A percentile compares a stretch with the other conserved stretches of the same genome.
phyloP scores from a whole-genome alignment of 495 filamentous ascomycete genomes.

The Aspergillus olivimuriae region DNA sequence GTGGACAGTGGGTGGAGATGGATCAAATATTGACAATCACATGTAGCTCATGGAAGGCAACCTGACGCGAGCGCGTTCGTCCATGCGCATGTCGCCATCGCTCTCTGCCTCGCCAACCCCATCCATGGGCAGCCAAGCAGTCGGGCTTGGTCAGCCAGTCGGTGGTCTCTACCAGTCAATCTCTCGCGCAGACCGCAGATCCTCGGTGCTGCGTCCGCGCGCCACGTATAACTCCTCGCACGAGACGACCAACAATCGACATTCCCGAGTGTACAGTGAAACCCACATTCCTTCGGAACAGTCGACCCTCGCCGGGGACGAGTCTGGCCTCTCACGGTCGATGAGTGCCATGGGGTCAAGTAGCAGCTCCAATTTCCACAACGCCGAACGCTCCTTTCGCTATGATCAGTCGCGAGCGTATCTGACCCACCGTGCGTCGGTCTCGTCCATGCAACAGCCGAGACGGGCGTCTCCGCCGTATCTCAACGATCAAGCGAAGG shows the following conservation, averaged over 20 bases:
- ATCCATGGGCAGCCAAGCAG: slow-evolving; percentile 16
- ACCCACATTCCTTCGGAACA: slow-evolving; percentile 44
- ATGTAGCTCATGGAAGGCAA: slow-evolving; percentile 86
- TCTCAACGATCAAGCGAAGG: slow-evolving; percentile 14
- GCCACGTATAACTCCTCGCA: slow-evolving; percentile 30
- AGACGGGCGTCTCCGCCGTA: slow-evolving; percentile 6
- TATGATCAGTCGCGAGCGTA: slow-evolving; percentile 35
- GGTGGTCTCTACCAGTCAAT: slow-evolving; percentile 40
- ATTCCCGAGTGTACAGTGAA: slow-evolving; percentile 52
- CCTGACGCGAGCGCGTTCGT: slow-evolving; percentile 68
- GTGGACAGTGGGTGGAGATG: slow-evolving; percentile 4
- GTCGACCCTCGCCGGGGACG: slow-evolving; percentile 17
- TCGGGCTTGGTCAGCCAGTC: slow-evolving; percentile 28
- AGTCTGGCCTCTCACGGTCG: slow-evolving; percentile 32
- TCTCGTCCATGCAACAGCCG: slow-evolving; percentile 21
- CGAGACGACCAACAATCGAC: slow-evolving; percentile 38
- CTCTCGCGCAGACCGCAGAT: slow-evolving; percentile 33
- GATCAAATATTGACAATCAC: slow-evolving; percentile 2
- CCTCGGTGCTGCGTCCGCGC: slow-evolving; percentile 30
- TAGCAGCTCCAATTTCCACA: slow-evolving; percentile 26
- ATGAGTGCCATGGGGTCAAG: slow-evolving; percentile 40
- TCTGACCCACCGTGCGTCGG: slow-evolving; percentile 32
- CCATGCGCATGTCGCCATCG: slow-evolving; percentile 56
- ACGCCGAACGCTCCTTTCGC: slow-evolving; percentile 36
- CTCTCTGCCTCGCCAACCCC: slow-evolving; percentile 45